phyloP scores from a whole-genome alignment of 2,329 filamentous ascomycete genomes.

The Sclerotinia nivalis region DNA sequence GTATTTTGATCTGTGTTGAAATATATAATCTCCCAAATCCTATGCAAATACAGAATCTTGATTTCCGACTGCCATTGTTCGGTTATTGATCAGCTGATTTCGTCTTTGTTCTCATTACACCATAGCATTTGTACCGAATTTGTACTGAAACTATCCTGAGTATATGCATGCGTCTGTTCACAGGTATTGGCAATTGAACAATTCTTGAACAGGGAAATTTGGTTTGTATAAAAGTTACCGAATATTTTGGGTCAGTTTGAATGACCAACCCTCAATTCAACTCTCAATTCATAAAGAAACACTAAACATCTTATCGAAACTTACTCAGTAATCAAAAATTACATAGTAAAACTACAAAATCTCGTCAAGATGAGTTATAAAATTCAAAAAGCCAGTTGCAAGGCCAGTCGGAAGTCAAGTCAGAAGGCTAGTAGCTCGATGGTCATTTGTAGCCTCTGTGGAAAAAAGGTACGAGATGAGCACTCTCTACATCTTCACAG shows the following conservation, averaged over 20 bases:
- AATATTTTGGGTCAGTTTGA: not conserved
- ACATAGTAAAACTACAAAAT: not conserved
- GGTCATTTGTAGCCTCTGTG: not conserved
- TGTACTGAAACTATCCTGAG: not conserved
- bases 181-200: not conserved
- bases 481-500: not conserved
- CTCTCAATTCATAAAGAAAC: not conserved
- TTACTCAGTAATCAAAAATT: not conserved
- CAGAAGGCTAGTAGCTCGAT: too few species aligned
- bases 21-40: not conserved
- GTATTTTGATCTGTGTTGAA: not conserved
- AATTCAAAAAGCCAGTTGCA: not conserved
- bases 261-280: not conserved
- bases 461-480: not conserved
- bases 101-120: not conserved
- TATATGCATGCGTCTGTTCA: not conserved
- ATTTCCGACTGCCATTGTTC: not conserved
- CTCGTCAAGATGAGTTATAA: not conserved
- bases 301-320: not conserved
- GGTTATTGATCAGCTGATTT: not conserved
- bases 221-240: not conserved
- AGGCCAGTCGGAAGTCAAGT: not conserved
- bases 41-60: not conserved
- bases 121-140: not conserved
- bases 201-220: not conserved